phyloP scores from a whole-genome alignment of 352 stramenopile species.

The Pythium aristosporum region DNA sequence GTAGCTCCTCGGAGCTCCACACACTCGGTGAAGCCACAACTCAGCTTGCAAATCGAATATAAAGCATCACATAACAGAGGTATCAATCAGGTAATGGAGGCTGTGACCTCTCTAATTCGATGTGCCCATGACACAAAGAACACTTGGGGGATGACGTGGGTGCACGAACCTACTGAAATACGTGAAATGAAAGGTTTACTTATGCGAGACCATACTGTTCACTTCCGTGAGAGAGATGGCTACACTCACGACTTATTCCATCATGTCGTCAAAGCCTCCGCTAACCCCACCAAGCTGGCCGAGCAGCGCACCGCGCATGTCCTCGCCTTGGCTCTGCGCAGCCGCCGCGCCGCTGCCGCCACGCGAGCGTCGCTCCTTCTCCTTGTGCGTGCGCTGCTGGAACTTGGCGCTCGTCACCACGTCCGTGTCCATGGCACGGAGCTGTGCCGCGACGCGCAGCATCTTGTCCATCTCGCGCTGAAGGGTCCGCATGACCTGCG shows the following conservation, averaged over 20 bases:
- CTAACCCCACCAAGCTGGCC: conserved; percentile 2
- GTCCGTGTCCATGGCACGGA: conserved; percentile 79
- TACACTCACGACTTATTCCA: conserved; percentile 20
- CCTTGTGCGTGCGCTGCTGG: conserved; percentile 67
- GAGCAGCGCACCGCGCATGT: conserved; percentile 16
- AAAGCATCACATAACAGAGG: neutral
- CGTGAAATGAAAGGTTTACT: neutral
- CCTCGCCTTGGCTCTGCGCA: conserved; percentile 15
- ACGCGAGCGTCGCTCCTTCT: conserved; percentile 67
- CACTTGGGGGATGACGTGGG: neutral
- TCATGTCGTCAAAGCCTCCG: conserved; percentile 34
- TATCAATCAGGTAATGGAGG: neutral
- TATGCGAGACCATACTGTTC: neutral
- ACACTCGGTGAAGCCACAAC: neutral
- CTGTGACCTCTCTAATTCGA: neutral
- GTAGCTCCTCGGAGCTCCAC: neutral
- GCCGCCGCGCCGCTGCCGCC: neutral
- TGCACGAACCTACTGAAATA: neutral
- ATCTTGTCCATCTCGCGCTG: conserved; percentile 80
- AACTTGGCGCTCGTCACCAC: conserved; percentile 82
- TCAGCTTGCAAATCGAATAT: conserved; percentile 1
- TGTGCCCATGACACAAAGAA: neutral
- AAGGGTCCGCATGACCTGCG: conserved; percentile 48
- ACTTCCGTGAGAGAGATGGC: neutral
- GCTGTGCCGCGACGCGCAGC: conserved; percentile 58